These are phyloP conservation scores for Penicillium sclerotiorum DNA, from an alignment of 2,329 filamentous ascomycete species.

Conservation along the genomic window DNA sequence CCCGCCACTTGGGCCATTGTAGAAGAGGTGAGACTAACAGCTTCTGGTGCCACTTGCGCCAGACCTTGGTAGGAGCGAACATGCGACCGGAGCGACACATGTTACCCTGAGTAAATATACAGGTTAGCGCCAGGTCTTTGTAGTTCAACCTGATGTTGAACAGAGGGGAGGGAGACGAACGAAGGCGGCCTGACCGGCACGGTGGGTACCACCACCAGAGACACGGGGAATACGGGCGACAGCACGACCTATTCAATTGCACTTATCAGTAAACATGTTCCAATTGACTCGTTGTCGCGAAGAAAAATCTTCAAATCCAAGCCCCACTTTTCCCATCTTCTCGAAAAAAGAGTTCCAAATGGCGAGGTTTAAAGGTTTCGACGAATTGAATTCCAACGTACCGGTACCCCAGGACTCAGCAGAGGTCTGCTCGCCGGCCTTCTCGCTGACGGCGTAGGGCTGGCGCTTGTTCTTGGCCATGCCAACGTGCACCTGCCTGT, in stretches of 20 bases:
- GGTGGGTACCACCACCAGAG: conserved; percentile 99
- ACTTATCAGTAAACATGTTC: too few species aligned
- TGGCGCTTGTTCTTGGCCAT: conserved; percentile 99
- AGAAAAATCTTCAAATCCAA: conserved; percentile 2
- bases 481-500: conserved; percentile 82
- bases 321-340: conserved; percentile 1
- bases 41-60: conserved; percentile 99
- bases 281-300: not conserved
- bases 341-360: conserved; percentile 7
- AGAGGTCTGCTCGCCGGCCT: conserved; percentile 99
- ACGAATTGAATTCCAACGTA: conserved; percentile 64
- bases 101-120: too few species aligned
- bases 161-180: too few species aligned
- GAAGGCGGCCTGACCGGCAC: conserved; percentile 99
- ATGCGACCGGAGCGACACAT: conserved; percentile 99
- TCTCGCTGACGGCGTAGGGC: conserved; percentile 99
- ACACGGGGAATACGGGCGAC: conserved; percentile 99
- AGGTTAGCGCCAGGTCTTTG: too few species aligned
- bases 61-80: conserved; percentile 99
- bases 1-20: too few species aligned
- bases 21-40: too few species aligned
- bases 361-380: too few species aligned
- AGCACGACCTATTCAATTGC: conserved; percentile 72
- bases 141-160: too few species aligned
- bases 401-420: conserved; percentile 99